Evolutionary conservation across 495 filamentous ascomycete genomes (phyloP).

Genomic region (Neurospora sp.): DNA sequence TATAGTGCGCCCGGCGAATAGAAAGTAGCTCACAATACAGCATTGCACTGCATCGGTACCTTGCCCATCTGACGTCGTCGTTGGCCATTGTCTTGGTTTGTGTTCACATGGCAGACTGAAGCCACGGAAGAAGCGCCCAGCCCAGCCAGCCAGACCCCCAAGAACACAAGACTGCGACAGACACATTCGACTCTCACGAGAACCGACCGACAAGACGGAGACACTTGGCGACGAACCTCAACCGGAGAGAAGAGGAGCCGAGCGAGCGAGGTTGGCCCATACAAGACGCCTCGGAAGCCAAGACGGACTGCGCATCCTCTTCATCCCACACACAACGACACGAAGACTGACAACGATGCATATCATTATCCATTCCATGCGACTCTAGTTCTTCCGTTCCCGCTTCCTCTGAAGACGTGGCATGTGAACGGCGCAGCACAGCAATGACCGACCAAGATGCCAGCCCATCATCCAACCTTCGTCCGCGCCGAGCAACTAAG

Average conservation of each 20-base stretch:
- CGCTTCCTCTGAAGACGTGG: not conserved
- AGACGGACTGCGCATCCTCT: not conserved
- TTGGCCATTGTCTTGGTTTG: not conserved
- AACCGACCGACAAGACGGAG: not conserved
- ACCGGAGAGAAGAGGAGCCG: not conserved
- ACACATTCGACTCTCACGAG: not conserved
- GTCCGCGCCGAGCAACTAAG: slow-evolving; percentile 12
- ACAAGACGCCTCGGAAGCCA: not conserved
- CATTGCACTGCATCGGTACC: not conserved
- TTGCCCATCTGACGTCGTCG: not conserved
- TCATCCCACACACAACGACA: not conserved
- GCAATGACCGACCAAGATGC: slow-evolving; percentile 21
- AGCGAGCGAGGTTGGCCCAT: not conserved
- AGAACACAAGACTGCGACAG: not conserved
- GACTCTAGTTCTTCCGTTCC: not conserved
- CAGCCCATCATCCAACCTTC: slow-evolving; percentile 12
- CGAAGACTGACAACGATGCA: not conserved
- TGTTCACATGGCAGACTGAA: not conserved
- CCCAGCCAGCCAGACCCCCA: not conserved
- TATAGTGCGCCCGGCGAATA: not conserved
- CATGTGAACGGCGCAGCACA: slow-evolving; percentile 8
- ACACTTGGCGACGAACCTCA: not conserved
- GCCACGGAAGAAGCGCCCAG: not conserved
- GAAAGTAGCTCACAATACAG: not conserved
- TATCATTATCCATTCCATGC: not conserved